Evolutionary conservation across 805 yeast genomes (phyloP).

Genomic region (Ogataea saltuana): DNA sequence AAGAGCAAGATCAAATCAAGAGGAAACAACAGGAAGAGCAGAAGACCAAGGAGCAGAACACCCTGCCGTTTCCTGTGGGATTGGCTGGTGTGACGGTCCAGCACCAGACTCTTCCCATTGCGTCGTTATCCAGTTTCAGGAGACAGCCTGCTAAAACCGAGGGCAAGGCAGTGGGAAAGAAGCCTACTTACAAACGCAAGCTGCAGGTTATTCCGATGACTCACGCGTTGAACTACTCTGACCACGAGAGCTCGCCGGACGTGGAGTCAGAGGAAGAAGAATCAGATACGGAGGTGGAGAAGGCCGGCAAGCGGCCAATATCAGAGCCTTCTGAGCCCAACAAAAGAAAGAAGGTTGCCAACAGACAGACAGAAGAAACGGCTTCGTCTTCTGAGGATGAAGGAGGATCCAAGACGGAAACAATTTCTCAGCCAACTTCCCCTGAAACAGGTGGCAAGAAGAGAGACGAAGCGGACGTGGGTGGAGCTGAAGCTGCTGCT

Average conservation of each 20-base stretch:
- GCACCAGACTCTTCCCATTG: constrained; percentile 25
- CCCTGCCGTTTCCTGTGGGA: constrained; percentile 14
- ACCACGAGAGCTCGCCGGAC: constrained; percentile 30
- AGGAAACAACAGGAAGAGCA: neutral
- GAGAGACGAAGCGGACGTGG: constrained; percentile 23
- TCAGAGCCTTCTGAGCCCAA: neutral
- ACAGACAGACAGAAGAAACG: constrained; percentile 13
- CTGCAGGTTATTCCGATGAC: constrained; percentile 49
- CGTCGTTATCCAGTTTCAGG: constrained; percentile 27
- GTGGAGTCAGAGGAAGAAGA: constrained; percentile 24
- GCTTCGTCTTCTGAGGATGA: constrained; percentile 26
- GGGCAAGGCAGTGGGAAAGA: constrained; percentile 49
- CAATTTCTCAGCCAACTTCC: constrained; percentile 27
- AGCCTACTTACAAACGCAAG: constrained; percentile 19
- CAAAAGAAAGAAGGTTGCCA: constrained; percentile 14
- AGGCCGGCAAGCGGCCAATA: neutral
- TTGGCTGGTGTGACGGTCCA: constrained; percentile 21
- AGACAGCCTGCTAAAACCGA: constrained; percentile 58
- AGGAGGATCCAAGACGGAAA: constrained; percentile 13
- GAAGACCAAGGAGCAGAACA: constrained; percentile 9
- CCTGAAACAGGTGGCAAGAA: constrained; percentile 22
- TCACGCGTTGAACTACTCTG: constrained; percentile 51
- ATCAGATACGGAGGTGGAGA: constrained; percentile 26
- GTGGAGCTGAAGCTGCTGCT: constrained; percentile 29
- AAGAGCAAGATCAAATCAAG: constrained; percentile 26